Conservation (phyloP, 805 yeast genomes). For the Starmerella bombi region DNA sequence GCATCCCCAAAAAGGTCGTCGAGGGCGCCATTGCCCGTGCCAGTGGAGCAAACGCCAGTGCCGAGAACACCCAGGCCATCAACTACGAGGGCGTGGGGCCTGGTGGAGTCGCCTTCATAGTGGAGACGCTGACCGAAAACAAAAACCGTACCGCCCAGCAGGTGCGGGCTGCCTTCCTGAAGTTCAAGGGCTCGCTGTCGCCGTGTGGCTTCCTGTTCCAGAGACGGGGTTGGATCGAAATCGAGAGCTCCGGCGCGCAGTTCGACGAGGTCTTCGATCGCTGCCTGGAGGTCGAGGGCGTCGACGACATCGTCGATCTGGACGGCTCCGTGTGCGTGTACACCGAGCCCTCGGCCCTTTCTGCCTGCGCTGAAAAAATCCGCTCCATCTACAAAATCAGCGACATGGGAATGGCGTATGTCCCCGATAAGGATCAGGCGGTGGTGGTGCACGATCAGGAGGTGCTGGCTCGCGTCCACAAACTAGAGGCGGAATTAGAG, state of each 20-base stretch:
- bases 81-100: constrained; percentile 86
- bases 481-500: constrained; percentile 49
- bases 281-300: constrained; percentile 56
- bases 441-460: constrained; percentile 41
- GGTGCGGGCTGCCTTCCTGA: constrained; percentile 62
- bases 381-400: constrained; percentile 46
- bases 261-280: constrained; percentile 63
- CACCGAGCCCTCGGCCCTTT: constrained; percentile 53
- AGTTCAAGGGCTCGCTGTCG: constrained; percentile 47
- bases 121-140: constrained; percentile 82
- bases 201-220: constrained; percentile 72
- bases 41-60: constrained; percentile 48
- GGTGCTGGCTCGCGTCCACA: constrained; percentile 38
- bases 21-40: constrained; percentile 72
- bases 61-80: constrained; percentile 43
- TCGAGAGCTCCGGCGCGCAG: constrained; percentile 29
- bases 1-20: constrained; percentile 70
- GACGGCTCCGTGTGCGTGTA: constrained; percentile 37
- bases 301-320: constrained; percentile 35
- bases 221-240: constrained; percentile 56
- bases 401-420: constrained; percentile 59
- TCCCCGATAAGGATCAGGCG: constrained; percentile 55
- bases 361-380: constrained; percentile 45
- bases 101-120: constrained; percentile 73
- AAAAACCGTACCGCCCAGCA: constrained; percentile 66